Evolutionary conservation across 2,329 filamentous ascomycete genomes (phyloP).

Genomic region (Stromatinia cepivora): DNA sequence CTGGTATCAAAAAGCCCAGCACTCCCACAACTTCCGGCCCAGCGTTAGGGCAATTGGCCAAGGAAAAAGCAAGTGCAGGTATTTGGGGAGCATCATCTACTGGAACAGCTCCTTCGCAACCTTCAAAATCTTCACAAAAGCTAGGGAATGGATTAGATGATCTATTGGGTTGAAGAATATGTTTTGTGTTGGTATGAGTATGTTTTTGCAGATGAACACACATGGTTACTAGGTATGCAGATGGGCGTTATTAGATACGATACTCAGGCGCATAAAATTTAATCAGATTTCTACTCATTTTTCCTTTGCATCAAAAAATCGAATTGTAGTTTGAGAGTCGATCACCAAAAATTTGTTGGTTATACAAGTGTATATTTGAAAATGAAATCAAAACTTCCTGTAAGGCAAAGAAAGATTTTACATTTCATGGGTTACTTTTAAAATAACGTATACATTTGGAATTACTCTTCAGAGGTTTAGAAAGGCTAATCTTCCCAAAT

Average conservation of each 20-base stretch:
- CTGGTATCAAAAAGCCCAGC: slow-evolving; percentile 71
- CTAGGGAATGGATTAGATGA: slow-evolving; percentile 46
- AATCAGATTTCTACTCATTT: background rate
- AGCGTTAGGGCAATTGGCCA: slow-evolving; percentile 91
- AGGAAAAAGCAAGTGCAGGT: slow-evolving; percentile 92
- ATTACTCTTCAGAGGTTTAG: background rate
- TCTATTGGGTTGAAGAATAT: slow-evolving; percentile 45
- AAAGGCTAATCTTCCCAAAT: background rate
- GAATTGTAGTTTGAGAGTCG: background rate
- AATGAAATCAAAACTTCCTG: background rate
- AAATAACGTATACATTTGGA: background rate
- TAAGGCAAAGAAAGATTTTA: background rate
- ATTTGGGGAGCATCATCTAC: slow-evolving; percentile 79
- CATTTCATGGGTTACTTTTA: background rate
- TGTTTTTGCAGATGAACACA: slow-evolving; percentile 5
- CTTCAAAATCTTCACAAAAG: slow-evolving; percentile 40
- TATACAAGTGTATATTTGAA: background rate
- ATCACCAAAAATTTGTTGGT: background rate
- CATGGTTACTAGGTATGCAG: slow-evolving; percentile 12
- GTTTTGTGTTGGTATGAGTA: background rate
- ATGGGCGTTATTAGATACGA: slow-evolving; percentile 23
- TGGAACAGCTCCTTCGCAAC: slow-evolving; percentile 26
- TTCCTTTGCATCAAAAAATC: background rate
- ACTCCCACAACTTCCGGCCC: slow-evolving; percentile 64
- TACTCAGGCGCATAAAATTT: slow-evolving; percentile 15